Base-by-base conservation (phyloP, 1,139 yeast species). In the Magnusiomyces tetraspermus region DNA sequence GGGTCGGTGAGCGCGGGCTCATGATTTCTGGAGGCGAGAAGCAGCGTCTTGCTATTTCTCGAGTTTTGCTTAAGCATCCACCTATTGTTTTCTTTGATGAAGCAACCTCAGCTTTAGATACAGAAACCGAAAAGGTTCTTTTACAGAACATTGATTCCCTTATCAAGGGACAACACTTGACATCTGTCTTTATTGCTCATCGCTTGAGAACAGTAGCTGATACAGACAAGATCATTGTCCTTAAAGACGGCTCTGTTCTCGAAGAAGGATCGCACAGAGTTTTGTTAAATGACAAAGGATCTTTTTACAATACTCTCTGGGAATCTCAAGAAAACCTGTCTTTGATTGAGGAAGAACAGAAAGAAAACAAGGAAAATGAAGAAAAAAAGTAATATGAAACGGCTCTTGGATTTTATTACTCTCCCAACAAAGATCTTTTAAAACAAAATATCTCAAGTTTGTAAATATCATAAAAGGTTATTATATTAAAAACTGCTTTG, bases 21-120 rank as follows among this genome's bases (percentile, higher is more conserved):
- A 92, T 92, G 98, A 89, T 92, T 48, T 88, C 97, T 11, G 98
- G 99, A 13, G 99, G 99, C 54, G 98, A 92, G 67, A 90, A 94
- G 66, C 99, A 92, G 68, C 75, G 99, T 58, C 74, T 92, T 52
- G 98, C 98, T 0, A 88, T 92, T 61, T 94, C 97, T 0, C 75
- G 99, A 59, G 79, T 92, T 21, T 70, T 92, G 48, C 71, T 92
- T 60, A 94, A 94, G 69, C 75, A 79, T 57, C 82, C 97, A 0
- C 94, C 95, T 17, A 87, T 94, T 52, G 85, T 95, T 55, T 92
- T 94, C 67, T 89, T 92, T 60, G 98, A 94, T 65, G 98, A 92
- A 66, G 97, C 97, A 5, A 92, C 99, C 0, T 84, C 95, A 50
- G 98, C 98, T 0, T 75, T 92, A 50, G 99, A 92, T 67, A 92